These are phyloP conservation scores for Chlorella sp. DNA, from an alignment of 139 green algal genomes.

Conservation along the genomic window DNA sequence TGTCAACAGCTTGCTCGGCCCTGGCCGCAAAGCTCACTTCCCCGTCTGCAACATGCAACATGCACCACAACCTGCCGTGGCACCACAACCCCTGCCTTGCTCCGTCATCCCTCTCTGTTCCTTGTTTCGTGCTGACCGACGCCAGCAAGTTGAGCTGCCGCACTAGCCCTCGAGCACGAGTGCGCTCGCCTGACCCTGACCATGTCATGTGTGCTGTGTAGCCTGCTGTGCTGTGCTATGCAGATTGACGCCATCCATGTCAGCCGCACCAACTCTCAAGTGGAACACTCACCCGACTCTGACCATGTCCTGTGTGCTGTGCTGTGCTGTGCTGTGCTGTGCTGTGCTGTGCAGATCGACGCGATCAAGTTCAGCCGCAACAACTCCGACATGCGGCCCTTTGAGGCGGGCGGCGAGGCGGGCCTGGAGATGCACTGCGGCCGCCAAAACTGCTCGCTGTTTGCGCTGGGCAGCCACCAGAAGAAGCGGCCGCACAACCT, in stretches of 20 bases:
- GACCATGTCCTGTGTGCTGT: background rate
- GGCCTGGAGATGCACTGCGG: conserved; percentile 70
- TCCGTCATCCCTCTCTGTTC: too few species aligned
- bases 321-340: background rate
- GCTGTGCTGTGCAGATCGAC: conserved; percentile 61
- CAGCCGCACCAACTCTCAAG: background rate
- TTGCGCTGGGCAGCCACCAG: conserved; percentile 84
- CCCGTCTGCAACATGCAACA: too few species aligned
- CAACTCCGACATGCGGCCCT: conserved; percentile 88
- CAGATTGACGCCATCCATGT: background rate
- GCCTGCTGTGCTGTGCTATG: background rate
- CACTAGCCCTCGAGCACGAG: background rate
- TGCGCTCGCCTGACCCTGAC: background rate
- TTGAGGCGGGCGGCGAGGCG: conserved; percentile 87
- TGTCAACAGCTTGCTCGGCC: too few species aligned
- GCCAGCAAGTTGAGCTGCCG: too few species aligned
- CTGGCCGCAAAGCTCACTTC: too few species aligned
- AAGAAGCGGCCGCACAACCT: conserved; percentile 99
- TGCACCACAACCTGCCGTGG: too few species aligned
- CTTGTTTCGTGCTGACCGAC: too few species aligned
- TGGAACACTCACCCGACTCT: background rate
- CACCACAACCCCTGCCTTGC: background rate
- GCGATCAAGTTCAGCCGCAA: conserved; percentile 74
- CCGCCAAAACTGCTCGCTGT: conserved; percentile 73
- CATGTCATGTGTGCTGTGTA: background rate